Evolutionary conservation across 345 rosid genomes (phyloP).

Genomic region (Gossypium longicalyx): DNA sequence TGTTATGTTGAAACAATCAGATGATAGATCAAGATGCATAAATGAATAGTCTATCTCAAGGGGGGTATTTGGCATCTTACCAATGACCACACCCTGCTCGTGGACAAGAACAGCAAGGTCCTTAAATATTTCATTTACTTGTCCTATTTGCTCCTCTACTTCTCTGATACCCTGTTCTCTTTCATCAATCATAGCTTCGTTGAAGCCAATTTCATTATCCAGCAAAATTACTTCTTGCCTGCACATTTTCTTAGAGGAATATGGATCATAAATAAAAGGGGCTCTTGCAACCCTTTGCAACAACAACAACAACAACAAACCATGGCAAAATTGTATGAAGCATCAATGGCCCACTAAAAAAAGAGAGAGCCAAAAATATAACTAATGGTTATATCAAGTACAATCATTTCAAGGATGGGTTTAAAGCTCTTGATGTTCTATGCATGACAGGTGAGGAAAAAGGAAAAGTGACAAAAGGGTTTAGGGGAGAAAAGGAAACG

Average conservation of each 20-base stretch:
- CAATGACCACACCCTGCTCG: conserved; percentile 62
- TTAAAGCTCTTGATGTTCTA: not conserved
- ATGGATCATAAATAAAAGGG: not conserved
- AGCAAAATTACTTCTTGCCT: conserved; percentile 52
- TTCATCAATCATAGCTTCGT: conserved; percentile 70
- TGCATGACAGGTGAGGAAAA: not conserved
- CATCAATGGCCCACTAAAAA: not conserved
- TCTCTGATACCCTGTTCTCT: conserved; percentile 63
- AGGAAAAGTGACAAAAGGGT: not conserved
- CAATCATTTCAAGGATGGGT: not conserved
- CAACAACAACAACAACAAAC: not conserved
- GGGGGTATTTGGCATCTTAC: conserved; percentile 30
- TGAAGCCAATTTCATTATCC: conserved; percentile 63
- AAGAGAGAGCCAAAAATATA: not conserved
- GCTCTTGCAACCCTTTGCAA: conserved; percentile 10
- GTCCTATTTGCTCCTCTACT: conserved; percentile 54
- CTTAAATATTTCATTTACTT: conserved; percentile 62
- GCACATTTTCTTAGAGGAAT: conserved; percentile 11
- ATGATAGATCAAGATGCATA: not conserved
- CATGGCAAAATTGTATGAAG: not conserved
- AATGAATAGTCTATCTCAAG: not conserved
- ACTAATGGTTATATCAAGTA: not conserved
- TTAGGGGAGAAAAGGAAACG: not conserved
- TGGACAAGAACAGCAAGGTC: conserved; percentile 71
- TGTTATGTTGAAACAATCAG: conserved; percentile 19